These are phyloP conservation scores for Fragaria ananassa DNA, from an alignment of 306 rosid genomes.

Conservation along the genomic window DNA sequence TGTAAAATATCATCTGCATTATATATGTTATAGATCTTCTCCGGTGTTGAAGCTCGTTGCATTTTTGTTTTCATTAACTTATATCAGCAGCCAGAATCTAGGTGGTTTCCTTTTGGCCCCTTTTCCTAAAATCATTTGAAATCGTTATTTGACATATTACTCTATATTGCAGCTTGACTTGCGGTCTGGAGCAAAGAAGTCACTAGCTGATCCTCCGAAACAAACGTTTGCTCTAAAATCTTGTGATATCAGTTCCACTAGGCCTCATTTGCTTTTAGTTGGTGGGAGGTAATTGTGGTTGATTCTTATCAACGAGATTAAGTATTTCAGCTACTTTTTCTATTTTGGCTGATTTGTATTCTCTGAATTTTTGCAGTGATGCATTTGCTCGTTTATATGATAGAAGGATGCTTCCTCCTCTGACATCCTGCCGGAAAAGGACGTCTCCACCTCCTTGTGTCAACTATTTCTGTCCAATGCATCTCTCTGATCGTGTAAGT, in stretches of 20 bases:
- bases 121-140: constrained; percentile 15
- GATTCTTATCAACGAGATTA: constrained; percentile 9
- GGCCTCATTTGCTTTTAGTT: constrained; percentile 93
- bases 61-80: neutral
- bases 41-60: constrained; percentile 21
- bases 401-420: constrained; percentile 91
- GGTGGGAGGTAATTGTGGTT: constrained; percentile 83
- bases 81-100: neutral
- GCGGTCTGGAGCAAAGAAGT: constrained; percentile 88
- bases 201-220: constrained; percentile 86
- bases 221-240: constrained; percentile 83
- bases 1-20: neutral
- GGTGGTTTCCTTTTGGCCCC: constrained; percentile 14
- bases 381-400: constrained; percentile 97
- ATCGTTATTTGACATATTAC: constrained; percentile 34
- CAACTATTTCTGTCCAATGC: constrained; percentile 95
- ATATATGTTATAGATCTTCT: neutral
- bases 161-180: constrained; percentile 81
- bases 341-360: constrained; percentile 25
- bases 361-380: constrained; percentile 60
- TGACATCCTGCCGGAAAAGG: constrained; percentile 67
- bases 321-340: neutral
- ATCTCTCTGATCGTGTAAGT: constrained; percentile 93
- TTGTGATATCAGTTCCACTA: constrained; percentile 80
- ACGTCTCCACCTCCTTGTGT: constrained; percentile 87